phyloP scores from a whole-genome alignment of 495 filamentous ascomycete genomes.

The Aspergillus bertholletiae region DNA sequence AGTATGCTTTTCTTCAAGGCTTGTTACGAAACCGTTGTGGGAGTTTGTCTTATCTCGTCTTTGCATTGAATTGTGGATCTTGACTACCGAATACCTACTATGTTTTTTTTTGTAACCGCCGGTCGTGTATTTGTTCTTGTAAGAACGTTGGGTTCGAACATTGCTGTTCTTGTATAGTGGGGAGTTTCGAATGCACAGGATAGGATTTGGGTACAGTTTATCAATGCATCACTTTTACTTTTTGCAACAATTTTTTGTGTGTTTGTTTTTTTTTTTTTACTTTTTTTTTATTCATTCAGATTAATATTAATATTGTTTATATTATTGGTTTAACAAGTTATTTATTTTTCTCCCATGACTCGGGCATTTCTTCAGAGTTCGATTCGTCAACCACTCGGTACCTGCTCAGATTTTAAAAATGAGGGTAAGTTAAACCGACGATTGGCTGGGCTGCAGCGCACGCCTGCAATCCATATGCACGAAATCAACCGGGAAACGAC shows the following conservation, averaged over 20 bases:
- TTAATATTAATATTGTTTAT: no score
- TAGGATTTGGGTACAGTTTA: no score
- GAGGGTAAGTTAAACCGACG: no score
- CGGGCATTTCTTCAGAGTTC: no score
- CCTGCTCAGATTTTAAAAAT: no score
- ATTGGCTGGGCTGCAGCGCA: no score
- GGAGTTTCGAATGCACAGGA: neutral
- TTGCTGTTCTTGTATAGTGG: conserved; percentile 8
- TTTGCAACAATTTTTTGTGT: no score
- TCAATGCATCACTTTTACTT: no score
- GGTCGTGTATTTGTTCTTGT: conserved; percentile 1
- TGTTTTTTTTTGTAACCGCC: conserved; percentile 5
- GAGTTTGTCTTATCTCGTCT: neutral
- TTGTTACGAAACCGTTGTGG: conserved; percentile 7
- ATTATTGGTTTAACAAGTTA: no score
- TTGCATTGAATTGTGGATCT: neutral
- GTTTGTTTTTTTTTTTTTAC: neutral
- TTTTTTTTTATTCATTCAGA: no score
- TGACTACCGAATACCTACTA: neutral
- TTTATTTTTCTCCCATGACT: no score
- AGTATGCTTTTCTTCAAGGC: neutral
- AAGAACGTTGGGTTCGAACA: neutral
- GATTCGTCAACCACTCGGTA: no score
- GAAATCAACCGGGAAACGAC: neutral
- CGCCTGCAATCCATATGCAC: neutral